These are phyloP conservation scores for Phragmites australis DNA, from an alignment of 176 grass and related monocot genomes.

Conservation along the genomic window DNA sequence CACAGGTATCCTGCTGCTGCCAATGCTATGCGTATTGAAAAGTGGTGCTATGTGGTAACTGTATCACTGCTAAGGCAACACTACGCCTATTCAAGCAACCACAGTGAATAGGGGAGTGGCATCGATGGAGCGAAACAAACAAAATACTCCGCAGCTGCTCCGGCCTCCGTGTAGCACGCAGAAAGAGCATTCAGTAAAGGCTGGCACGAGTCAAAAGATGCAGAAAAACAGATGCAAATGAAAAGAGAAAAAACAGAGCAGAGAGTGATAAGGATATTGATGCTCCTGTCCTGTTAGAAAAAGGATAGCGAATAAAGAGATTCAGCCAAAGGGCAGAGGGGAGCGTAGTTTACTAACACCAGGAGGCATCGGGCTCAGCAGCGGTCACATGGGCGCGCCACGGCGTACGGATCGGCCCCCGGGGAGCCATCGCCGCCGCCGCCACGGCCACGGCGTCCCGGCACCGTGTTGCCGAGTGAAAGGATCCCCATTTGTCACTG, in stretches of 20 bases:
- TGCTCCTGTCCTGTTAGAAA: too few species aligned
- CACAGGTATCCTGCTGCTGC: not conserved
- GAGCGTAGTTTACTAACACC: too few species aligned
- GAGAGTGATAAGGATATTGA: not conserved
- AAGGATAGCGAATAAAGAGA: not conserved
- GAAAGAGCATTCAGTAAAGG: not conserved
- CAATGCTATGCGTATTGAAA: not conserved
- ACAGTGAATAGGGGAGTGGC: not conserved
- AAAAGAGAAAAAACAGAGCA: not conserved
- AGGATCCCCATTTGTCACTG: not conserved
- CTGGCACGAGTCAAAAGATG: slow-evolving; percentile 16
- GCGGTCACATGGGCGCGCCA: not conserved
- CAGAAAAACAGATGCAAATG: not conserved
- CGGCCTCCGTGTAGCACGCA: not conserved
- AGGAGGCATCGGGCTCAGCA: not conserved
- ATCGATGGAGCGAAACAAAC: not conserved
- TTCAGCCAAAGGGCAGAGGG: too few species aligned
- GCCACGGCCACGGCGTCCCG: not conserved
- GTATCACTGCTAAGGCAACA: not conserved
- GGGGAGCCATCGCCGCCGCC: not conserved
- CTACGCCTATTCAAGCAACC: too few species aligned
- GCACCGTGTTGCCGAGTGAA: not conserved
- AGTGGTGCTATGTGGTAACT: not conserved
- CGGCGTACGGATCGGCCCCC: slow-evolving; percentile 27
- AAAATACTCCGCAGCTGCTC: not conserved